Evolutionary conservation across 2,329 filamentous ascomycete species (phyloP), one percentile per base, ranked within the genome.

Genomic region (Paecilomyces variotii): DNA sequence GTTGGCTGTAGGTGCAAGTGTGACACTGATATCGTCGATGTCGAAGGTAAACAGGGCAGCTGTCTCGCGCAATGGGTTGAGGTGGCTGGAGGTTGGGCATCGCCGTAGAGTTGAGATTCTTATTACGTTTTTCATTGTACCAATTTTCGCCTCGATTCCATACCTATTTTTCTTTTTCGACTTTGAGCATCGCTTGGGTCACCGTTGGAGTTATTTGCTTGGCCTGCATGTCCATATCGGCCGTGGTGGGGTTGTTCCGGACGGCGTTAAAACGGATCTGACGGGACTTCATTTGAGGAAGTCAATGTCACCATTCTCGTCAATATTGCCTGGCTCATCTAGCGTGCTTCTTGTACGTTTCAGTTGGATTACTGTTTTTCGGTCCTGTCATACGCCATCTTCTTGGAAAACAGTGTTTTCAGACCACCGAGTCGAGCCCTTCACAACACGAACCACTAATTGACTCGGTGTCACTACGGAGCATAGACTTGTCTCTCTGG

Each of bases 11-110:
- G 94, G 68, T 99, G 94, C 80, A 87, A 89, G 72, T 99, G 94
- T 75, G 94, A 99, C 71, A 97, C 91, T 3, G 94, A 99, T 72
- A 95, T 97, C 70, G 90, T 93, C 56, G 94, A 99, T 71, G 92
- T 99, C 27, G 94, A 99, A 78, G 92, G 91, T 74, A 99, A 97
- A 76, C 90, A 96, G 72, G 94, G 94, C 61, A 96, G 91, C 65
- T 99, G 94, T 77, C 80, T 97, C 58, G 84, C 90, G 9, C 91
- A 99, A 76, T 99, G 94, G 94, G 94, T 99, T 12, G 91, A 97
- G 61, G 91, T 97, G 67, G 93, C 92, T 54, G 94, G 94, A 66
- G 94, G 94, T 60, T 99, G 92, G 91, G 86, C 89, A 59, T 83
- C 81, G 56, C 82, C 83, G 64, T 83, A 76, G 64, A 65, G 56